Evolutionary conservation across 352 stramenopile genomes (phyloP), one percentile per base, ranked within the genome.

Genomic region (Phytophthora constricta): DNA sequence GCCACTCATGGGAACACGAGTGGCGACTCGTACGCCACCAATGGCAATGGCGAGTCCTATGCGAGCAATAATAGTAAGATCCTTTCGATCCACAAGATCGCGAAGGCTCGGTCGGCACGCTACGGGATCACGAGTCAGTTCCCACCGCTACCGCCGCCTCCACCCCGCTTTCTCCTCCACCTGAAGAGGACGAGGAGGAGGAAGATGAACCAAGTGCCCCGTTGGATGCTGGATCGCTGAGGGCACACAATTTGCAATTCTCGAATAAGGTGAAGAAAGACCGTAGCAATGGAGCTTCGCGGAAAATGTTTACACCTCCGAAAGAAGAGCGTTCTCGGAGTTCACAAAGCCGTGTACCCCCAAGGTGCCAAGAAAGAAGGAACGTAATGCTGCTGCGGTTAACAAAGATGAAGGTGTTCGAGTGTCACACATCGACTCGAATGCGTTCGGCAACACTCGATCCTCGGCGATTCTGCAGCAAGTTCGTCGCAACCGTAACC

Each of bases 401-500:
- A 67, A 51, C 34, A 67, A 53, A 8, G 50, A 74, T 27, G 45
- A 51, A 51, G 45, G 45, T 3, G 65, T 55, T 20, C 55, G 50
- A 2, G 20, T 54, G 28, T 77, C 70, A 4, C 56, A 68, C n/a
- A 66, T 22, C 28, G 65, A 71, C 48, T 74, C 65, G 41, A 45
- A 13, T 3, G 48, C 34, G 13, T 53, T 79, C 26, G 51, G 64
- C 3, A 77, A 53, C n/a, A 79, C 62, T 7, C 77, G 74, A 45
- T 64, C 66, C 22, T 85, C 76, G 3, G 72, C 65, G 25, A 84
- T 85, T 60, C 34, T 85, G 31, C 76, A 72, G 22, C 65, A 80
- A 72, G 58, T 87, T 27, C 76, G 76, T 33, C 74, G 71, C 25
- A 87, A 87, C 25, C 79, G 79, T 19, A 73, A 67, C 25, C 65